These are phyloP conservation scores for Pseudohalonectria lignicola DNA, from an alignment of 2,329 filamentous ascomycete genomes.

Conservation along the genomic window DNA sequence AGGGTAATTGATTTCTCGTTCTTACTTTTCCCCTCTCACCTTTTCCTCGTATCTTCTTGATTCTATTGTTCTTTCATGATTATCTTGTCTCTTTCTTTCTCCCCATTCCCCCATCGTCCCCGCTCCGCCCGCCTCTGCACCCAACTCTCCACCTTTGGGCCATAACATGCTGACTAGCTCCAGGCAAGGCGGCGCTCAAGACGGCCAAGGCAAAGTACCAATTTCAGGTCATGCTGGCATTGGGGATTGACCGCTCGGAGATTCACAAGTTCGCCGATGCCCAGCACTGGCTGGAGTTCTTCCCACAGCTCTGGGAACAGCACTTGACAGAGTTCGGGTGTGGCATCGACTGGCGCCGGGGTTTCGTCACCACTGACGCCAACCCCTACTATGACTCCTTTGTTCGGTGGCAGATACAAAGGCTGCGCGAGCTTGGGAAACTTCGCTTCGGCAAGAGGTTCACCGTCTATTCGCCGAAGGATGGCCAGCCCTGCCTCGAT, in stretches of 20 bases:
- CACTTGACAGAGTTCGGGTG: constrained; percentile 79
- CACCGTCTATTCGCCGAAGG: constrained; percentile 53
- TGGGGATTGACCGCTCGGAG: constrained; percentile 77
- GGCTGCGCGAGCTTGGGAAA: constrained; percentile 78
- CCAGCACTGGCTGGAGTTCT: constrained; percentile 76
- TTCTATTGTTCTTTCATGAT: not conserved
- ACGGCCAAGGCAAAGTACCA: constrained; percentile 90
- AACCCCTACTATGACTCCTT: constrained; percentile 97
- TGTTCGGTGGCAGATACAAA: constrained; percentile 94
- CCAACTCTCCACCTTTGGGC: too few species aligned
- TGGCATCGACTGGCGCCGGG: constrained; percentile 84
- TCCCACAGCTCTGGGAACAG: constrained; percentile 66
- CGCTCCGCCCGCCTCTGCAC: too few species aligned
- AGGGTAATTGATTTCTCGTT: not conserved
- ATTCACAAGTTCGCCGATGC: constrained; percentile 83
- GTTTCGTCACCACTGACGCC: constrained; percentile 88
- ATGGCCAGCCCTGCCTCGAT: constrained; percentile 79
- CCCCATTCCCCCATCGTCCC: too few species aligned
- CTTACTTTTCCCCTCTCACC: constrained; percentile 3
- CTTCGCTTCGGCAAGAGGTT: constrained; percentile 70
- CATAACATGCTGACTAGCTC: constrained; percentile 19
- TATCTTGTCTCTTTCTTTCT: not conserved
- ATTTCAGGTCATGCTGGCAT: constrained; percentile 79
- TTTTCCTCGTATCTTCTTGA: not conserved
- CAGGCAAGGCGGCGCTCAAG: constrained; percentile 72